These are phyloP conservation scores for Rasamsonia emersonii DNA, from an alignment of 2,329 filamentous ascomycete species.

Conservation along the genomic window DNA sequence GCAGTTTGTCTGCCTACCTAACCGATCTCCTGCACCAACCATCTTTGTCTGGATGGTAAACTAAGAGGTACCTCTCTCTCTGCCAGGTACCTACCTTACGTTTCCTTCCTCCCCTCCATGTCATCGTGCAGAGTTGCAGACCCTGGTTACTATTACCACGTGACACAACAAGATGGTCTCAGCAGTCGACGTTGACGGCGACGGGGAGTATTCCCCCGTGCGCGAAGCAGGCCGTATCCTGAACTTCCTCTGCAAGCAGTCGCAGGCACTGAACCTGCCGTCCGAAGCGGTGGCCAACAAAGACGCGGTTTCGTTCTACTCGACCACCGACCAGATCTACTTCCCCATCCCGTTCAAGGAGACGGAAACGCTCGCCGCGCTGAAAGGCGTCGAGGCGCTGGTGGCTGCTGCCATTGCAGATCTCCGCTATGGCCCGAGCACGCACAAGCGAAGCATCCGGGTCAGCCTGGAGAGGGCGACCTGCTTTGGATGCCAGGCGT, in stretches of 20 bases:
- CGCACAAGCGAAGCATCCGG: constrained; percentile 28
- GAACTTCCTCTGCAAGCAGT: constrained; percentile 25
- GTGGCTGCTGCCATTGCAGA: constrained; percentile 54
- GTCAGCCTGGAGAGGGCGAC: constrained; percentile 32
- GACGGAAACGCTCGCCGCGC: constrained; percentile 44
- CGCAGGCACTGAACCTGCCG: constrained; percentile 25
- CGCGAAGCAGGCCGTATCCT: constrained; percentile 31
- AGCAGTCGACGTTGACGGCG: constrained; percentile 10
- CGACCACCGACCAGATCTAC: constrained; percentile 29
- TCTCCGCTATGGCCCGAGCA: constrained; percentile 39
- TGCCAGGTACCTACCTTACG: too few species aligned
- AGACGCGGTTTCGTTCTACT: constrained; percentile 28
- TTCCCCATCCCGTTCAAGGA: constrained; percentile 43
- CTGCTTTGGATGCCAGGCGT: constrained; percentile 33
- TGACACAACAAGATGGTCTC: constrained; percentile 3
- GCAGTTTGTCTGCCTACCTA: too few species aligned
- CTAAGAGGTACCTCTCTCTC: too few species aligned
- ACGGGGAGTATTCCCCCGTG: constrained; percentile 22
- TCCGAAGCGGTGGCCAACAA: constrained; percentile 21
- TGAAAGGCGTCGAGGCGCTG: constrained; percentile 53
- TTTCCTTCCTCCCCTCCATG: too few species aligned
- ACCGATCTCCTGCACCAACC: too few species aligned
- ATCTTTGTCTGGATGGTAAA: too few species aligned
- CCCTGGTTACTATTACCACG: too few species aligned
- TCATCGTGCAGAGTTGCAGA: too few species aligned